Evolutionary conservation across 2,329 filamentous ascomycete species (phyloP).

Genomic region (Talaromyces amestolkiae): DNA sequence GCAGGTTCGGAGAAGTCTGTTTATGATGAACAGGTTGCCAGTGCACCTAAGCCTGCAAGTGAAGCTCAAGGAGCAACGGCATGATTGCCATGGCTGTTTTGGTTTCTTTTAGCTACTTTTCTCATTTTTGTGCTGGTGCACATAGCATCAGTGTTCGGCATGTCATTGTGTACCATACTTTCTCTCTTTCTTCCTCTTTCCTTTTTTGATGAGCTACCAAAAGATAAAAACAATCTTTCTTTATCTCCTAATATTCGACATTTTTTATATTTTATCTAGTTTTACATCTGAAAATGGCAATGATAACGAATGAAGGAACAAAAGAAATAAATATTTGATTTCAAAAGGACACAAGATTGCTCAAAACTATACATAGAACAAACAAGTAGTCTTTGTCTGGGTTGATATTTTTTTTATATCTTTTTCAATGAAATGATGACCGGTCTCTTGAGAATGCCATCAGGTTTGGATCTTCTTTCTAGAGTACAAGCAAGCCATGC

Average conservation of each 20-base stretch:
- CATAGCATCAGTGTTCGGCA: background rate
- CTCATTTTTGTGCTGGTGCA: background rate
- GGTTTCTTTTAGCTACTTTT: background rate
- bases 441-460: background rate
- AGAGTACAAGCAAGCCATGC: constrained; percentile 14
- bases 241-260: background rate
- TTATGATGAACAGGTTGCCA: constrained; percentile 32
- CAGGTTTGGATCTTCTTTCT: constrained; percentile 5
- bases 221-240: background rate
- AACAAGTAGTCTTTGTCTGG: constrained; percentile 9
- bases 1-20: constrained; percentile 39
- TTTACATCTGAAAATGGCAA: background rate
- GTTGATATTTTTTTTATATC: background rate
- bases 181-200: constrained; percentile 2
- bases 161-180: constrained; percentile 5
- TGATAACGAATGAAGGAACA: constrained; percentile 8
- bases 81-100: constrained; percentile 14
- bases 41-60: constrained; percentile 47
- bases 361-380: constrained; percentile 18
- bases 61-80: constrained; percentile 49
- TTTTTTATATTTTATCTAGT: background rate
- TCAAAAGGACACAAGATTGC: constrained; percentile 11
- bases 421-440: constrained; percentile 7
- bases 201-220: constrained; percentile 1
- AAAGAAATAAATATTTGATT: constrained; percentile 9